These are phyloP conservation scores for Capsella bursapastoris DNA, from an alignment of 345 rosid species.

Conservation along the genomic window DNA sequence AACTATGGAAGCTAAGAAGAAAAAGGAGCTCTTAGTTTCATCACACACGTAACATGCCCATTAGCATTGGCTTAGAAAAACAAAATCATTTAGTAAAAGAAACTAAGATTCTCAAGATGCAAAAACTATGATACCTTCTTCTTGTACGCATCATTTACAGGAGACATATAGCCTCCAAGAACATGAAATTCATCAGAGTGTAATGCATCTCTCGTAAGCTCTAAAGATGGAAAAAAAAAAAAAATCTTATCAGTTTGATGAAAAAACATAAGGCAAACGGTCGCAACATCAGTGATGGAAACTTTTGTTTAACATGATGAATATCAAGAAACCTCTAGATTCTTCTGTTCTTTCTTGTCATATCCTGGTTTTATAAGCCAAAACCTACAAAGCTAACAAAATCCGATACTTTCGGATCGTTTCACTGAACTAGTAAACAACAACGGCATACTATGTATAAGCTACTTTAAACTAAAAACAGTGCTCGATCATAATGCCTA, in stretches of 20 bases:
- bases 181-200: slow-evolving; percentile 65
- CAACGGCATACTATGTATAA: slow-evolving; percentile 1
- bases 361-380: too few relatives aligned
- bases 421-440: background rate
- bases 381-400: too few relatives aligned
- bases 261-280: background rate
- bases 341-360: too few relatives aligned
- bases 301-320: slow-evolving; percentile 5
- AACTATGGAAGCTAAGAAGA: background rate
- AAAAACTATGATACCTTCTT: slow-evolving; percentile 56
- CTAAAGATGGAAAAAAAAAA: slow-evolving; percentile 48
- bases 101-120: background rate
- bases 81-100: background rate
- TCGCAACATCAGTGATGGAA: slow-evolving; percentile 1
- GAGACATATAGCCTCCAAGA: slow-evolving; percentile 92
- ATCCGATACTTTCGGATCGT: too few relatives aligned
- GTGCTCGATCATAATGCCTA: slow-evolving; percentile 6
- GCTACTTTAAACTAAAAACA: slow-evolving; percentile 5
- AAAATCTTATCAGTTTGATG: background rate
- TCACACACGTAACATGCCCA: background rate
- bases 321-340: slow-evolving; percentile 2
- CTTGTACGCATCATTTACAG: slow-evolving; percentile 86
- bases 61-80: background rate
- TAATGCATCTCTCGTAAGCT: slow-evolving; percentile 84
- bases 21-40: slow-evolving; percentile 23